Evolutionary conservation across 2,329 filamentous ascomycete species (phyloP), one percentile per base, ranked within the genome.

Genomic region (Phyllosticta citrichinensis): DNA sequence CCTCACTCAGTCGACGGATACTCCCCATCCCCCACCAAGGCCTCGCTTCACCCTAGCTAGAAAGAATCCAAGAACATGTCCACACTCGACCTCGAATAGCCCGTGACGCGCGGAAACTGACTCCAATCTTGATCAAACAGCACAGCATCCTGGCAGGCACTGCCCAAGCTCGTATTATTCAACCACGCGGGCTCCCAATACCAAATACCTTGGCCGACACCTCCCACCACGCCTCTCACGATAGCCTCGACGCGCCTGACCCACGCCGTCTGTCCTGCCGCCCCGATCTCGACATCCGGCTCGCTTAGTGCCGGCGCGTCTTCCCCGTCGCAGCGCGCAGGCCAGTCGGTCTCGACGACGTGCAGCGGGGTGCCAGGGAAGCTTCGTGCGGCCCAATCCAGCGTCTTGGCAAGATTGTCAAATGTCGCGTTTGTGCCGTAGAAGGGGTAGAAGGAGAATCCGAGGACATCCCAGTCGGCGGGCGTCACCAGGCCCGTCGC

Each of bases 151-250:
- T 59, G 40, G 8, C 57, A 58, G 17, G 52, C 33, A 33, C 84
- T 87, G 1, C 87, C 86, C 59, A 89, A 71, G 0, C 73, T 80
- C 11, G 81, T 79, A 71, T 88, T 88, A 52, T 83, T 77, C 63
- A 89, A 76, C 86, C 86, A 90, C 0, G 83, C 84, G 0, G 86
- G 86, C 70, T 91, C 87, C 87, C 87, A 90, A 65, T 89, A 90
- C 63, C 86, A 89, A 10, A 90, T 55, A 0, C 86, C 87, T 8
- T 69, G 24, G 76, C 59, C 59, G 20, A 56, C 72, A 0, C 85
- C 85, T 0, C 79, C 78, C 1, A 71, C 76, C 0, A 84, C 79
- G 1, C 73, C 78, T 1, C 76, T 74, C 0, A 89, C 80, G 0
- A 84, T 75, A 1, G 74, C 75, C 0, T 84, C 85, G 22, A 90